Percentiles rank a stretch among this genome's conserved stretches.
These are phyloP conservation scores for Cynara cardunculus DNA, from an alignment of 129 eudicot species.

Conservation along the genomic window DNA sequence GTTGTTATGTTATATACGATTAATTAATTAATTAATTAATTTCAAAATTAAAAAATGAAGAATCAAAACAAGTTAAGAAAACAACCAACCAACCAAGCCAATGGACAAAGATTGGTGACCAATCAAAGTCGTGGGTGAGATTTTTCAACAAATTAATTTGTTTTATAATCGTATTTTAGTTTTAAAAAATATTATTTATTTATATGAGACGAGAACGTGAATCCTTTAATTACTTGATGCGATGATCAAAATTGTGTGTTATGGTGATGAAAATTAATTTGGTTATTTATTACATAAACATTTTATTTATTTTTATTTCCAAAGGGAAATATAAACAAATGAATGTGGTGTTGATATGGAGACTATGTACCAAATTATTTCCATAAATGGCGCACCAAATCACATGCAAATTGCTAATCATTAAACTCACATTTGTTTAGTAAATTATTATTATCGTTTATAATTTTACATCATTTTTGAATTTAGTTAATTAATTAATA, in stretches of 20 bases:
- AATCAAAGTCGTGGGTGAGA: background rate
- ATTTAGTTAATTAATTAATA: too few species aligned
- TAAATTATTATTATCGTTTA: too few species aligned
- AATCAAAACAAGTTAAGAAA: background rate
- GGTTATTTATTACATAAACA: too few species aligned
- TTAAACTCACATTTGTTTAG: background rate
- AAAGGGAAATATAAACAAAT: background rate
- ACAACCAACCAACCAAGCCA: background rate
- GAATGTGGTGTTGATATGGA: background rate
- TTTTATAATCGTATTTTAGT: background rate
- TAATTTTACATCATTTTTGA: too few species aligned
- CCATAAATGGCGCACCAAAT: background rate
- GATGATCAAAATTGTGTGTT: background rate
- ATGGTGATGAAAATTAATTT: background rate
- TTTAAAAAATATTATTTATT: background rate
- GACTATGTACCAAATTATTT: background rate
- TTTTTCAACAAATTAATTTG: background rate
- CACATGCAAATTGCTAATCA: background rate
- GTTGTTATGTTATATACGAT: background rate
- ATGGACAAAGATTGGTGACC: background rate
- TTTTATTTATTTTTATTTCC: background rate
- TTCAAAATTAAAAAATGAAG: background rate
- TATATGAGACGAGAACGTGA: background rate
- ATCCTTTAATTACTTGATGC: too few species aligned
- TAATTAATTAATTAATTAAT: background rate